Evolutionary conservation across 441 rosid genomes (phyloP).

Genomic region (Eugenia klotzschiana): DNA sequence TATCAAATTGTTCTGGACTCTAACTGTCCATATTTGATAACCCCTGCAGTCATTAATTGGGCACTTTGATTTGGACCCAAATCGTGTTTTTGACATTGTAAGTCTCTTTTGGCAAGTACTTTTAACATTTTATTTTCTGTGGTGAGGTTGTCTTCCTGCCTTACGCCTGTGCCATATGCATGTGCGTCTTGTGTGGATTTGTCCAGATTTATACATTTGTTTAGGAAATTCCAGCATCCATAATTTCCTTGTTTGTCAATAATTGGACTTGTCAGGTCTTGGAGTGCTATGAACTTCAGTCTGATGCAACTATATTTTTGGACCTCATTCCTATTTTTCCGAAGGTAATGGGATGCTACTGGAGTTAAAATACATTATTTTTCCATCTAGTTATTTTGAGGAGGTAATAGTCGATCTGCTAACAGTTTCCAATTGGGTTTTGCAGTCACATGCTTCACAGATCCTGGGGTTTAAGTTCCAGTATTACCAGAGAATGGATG

Average conservation of each 20-base stretch:
- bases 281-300: constrained; percentile 95
- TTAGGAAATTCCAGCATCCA: background rate
- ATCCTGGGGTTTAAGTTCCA: constrained; percentile 99
- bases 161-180: background rate
- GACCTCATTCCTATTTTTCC: constrained; percentile 93
- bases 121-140: background rate
- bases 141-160: background rate
- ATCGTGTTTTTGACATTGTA: constrained; percentile 99
- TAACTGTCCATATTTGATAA: background rate
- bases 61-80: constrained; percentile 98
- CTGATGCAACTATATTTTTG: constrained; percentile 56
- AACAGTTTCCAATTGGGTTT: background rate
- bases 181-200: background rate
- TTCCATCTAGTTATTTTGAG: background rate
- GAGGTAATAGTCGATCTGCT: background rate
- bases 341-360: constrained; percentile 39
- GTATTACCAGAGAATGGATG: constrained; percentile 88
- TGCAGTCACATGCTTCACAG: constrained; percentile 99
- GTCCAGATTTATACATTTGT: background rate
- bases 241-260: constrained; percentile 6
- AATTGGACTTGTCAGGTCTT: constrained; percentile 47
- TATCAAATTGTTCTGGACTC: background rate
- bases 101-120: constrained; percentile 17
- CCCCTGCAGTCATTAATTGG: constrained; percentile 91
- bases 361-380: background rate